phyloP scores from a whole-genome alignment of 768 basidiomycete species.

The Panaeolus papilionaceus region DNA sequence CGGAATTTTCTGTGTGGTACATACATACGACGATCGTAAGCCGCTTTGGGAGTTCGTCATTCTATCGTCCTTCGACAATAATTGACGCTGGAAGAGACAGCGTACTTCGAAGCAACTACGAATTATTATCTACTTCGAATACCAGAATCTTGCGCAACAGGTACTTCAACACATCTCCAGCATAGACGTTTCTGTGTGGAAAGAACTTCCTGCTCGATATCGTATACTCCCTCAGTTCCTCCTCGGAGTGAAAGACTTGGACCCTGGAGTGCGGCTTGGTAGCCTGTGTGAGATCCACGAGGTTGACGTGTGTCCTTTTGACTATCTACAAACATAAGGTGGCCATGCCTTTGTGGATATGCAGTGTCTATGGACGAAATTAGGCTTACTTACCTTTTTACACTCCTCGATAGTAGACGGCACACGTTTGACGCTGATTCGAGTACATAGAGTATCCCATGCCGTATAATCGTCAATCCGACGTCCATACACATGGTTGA shows the following conservation, averaged over 20 bases:
- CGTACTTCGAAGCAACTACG: no score
- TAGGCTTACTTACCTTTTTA: slow-evolving; percentile 28
- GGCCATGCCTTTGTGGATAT: background rate
- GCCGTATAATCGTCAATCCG: slow-evolving; percentile 34
- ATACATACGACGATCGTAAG: no score
- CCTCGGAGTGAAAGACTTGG: slow-evolving; percentile 31
- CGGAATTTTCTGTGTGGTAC: no score
- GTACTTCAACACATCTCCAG: slow-evolving; percentile 37
- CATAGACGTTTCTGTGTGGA: slow-evolving; percentile 35
- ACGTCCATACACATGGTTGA: slow-evolving; percentile 40
- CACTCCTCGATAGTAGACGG: slow-evolving; percentile 34
- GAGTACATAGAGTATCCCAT: slow-evolving; percentile 36
- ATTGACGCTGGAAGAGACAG: no score
- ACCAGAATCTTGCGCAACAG: slow-evolving; percentile 37
- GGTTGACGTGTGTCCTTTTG: slow-evolving; percentile 40
- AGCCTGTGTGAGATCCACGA: slow-evolving; percentile 43
- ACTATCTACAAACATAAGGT: slow-evolving; percentile 18
- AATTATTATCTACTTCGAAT: no score
- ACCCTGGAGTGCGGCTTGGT: slow-evolving; percentile 15
- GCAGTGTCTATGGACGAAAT: no score
- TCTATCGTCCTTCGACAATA: no score
- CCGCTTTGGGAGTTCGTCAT: no score
- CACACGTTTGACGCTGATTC: slow-evolving; percentile 34
- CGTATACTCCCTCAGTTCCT: slow-evolving; percentile 40
- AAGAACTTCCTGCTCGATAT: slow-evolving; percentile 33